Evolutionary conservation across 306 rosid genomes (phyloP), one percentile per base, ranked within the genome.

Genomic region (Castanea mollissima): DNA sequence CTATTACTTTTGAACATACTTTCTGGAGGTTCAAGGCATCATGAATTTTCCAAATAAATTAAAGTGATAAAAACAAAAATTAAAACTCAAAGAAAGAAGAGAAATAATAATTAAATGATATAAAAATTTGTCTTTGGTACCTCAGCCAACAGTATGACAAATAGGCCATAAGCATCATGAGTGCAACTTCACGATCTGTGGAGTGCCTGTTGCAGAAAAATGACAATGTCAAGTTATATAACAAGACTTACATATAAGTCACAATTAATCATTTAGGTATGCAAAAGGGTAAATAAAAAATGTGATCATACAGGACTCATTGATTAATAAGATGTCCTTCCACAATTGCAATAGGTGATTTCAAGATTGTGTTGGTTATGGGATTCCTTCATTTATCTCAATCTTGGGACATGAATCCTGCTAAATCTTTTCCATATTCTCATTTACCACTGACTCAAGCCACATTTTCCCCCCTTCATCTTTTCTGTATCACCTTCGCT

Each of bases 141-240:
- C 94, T 93, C 98, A 15, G 97, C 97, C 25, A 86, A 55, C 97
- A 93, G 78, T 93, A 91, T 54, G 98, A 87, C 63, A 91, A 83
- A 87, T 93, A 93, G 58, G 98, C 91, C 97, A 93, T 87, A 71
- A 93, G 86, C 91, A 93, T 93, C 98, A 93, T 93, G 70, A 93
- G 90, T 44, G 98, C 98, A 67, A 91, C 91, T 87, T 93, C 98
- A 60, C 92, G 95, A 69, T 91, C 93, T 21, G 97, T 90, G 20
- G 98, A 93, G 83, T 91, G 98, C 84, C 97, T 93, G 87, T 75
- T 38, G 20, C 64, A 71, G 68, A 83, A 76, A 70, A 85, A 76
- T 38, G 62, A 80, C 44, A 56, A 27, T 1, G 41, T 82, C 78
- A 83, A 69, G 41, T 56, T 15, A 54, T 19, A 20, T 60, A 8